phyloP scores from a whole-genome alignment of 805 yeast genomes.

The Candida anglica region DNA sequence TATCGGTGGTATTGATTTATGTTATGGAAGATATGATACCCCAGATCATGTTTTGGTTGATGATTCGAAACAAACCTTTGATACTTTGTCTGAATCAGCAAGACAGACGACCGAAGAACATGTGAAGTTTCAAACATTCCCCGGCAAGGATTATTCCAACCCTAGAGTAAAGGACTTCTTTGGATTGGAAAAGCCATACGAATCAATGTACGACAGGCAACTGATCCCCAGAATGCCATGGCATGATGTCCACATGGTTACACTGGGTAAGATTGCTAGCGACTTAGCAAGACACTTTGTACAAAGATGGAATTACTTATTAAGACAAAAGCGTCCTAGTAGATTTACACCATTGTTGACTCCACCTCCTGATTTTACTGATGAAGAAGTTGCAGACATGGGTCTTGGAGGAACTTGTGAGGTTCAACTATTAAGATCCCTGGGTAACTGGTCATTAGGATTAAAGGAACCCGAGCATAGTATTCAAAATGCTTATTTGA shows the following conservation, averaged over 20 bases:
- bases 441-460: constrained; percentile 93
- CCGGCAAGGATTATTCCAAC: constrained; percentile 96
- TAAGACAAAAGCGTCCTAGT: constrained; percentile 92
- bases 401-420: constrained; percentile 84
- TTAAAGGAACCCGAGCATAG: constrained; percentile 80
- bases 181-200: constrained; percentile 79
- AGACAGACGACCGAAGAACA: constrained; percentile 36
- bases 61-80: constrained; percentile 46
- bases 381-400: constrained; percentile 59
- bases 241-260: constrained; percentile 98
- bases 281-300: constrained; percentile 92
- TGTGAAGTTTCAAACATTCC: constrained; percentile 64
- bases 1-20: constrained; percentile 92
- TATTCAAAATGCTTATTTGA: constrained; percentile 88
- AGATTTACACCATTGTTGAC: constrained; percentile 86
- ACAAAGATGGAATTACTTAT: constrained; percentile 93
- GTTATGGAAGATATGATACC: constrained; percentile 94
- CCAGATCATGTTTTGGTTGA: constrained; percentile 91
- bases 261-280: constrained; percentile 90
- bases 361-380: constrained; percentile 86
- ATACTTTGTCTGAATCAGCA: constrained; percentile 24
- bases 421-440: constrained; percentile 82
- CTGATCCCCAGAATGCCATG: constrained; percentile 94
- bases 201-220: constrained; percentile 84
- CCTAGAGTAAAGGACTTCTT: constrained; percentile 88